These are phyloP conservation scores for Penicillium oxalicum DNA, from an alignment of 2,329 filamentous ascomycete genomes.

Conservation along the genomic window DNA sequence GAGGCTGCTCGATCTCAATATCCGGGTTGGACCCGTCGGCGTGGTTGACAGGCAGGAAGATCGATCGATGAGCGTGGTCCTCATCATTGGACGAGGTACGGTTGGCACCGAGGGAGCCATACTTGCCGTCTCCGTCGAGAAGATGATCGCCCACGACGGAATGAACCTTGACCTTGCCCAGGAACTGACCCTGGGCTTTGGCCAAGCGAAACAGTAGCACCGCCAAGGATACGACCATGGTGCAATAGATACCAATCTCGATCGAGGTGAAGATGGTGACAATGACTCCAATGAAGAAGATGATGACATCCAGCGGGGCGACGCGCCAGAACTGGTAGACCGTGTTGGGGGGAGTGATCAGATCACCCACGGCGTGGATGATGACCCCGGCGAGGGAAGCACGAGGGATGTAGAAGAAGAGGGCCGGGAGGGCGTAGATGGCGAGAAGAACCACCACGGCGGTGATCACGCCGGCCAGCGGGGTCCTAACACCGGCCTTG, in stretches of 20 bases:
- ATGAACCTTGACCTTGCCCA: constrained; percentile 77
- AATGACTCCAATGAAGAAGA: constrained; percentile 89
- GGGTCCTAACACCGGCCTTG: constrained; percentile 89
- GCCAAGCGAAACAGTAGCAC: constrained; percentile 78
- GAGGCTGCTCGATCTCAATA: constrained; percentile 70
- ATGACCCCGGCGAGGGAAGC: constrained; percentile 80
- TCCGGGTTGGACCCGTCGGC: constrained; percentile 86
- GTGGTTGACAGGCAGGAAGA: constrained; percentile 83
- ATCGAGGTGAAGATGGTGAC: constrained; percentile 85
- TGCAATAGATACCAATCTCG: constrained; percentile 87
- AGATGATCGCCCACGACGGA: constrained; percentile 74
- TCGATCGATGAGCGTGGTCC: constrained; percentile 58
- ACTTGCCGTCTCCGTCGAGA: constrained; percentile 58
- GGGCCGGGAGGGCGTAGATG: constrained; percentile 77
- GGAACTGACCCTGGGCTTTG: constrained; percentile 74
- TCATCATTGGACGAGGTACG: constrained; percentile 31
- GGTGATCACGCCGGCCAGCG: constrained; percentile 83
- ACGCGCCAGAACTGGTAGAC: constrained; percentile 95
- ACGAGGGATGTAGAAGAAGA: constrained; percentile 91
- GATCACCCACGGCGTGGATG: constrained; percentile 88
- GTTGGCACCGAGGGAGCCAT: constrained; percentile 48
- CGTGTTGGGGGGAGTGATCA: constrained; percentile 85
- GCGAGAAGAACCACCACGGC: constrained; percentile 79
- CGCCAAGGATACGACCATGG: constrained; percentile 68
- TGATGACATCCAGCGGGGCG: constrained; percentile 79